phyloP scores from a whole-genome alignment of 352 stramenopile species.

The Phytophthora multivora region DNA sequence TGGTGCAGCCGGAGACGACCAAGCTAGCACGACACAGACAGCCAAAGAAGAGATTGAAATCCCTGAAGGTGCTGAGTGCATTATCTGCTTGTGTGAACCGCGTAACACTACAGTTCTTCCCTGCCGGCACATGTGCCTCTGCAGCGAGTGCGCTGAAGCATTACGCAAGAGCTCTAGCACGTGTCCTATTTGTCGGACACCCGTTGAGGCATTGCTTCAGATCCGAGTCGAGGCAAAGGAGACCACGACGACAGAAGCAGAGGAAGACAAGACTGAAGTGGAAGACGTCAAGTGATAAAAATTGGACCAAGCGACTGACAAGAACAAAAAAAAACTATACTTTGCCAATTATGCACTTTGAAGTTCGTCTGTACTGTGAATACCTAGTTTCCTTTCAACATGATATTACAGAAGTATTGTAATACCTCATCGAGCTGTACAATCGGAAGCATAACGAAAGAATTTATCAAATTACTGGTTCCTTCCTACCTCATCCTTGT shows the following conservation, averaged over 20 bases:
- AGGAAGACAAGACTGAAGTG: slow-evolving; percentile 28
- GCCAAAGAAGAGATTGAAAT: slow-evolving; percentile 63
- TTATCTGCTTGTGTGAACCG: slow-evolving; percentile 86
- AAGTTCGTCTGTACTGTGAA: too few relatives aligned
- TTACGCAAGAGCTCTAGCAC: slow-evolving; percentile 73
- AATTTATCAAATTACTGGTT: slow-evolving; percentile 46
- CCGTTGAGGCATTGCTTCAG: slow-evolving; percentile 76
- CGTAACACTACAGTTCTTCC: slow-evolving; percentile 85
- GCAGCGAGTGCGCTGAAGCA: slow-evolving; percentile 75
- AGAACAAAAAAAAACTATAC: not conserved
- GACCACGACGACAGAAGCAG: slow-evolving; percentile 18
- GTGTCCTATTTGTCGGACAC: slow-evolving; percentile 83
- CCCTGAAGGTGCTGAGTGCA: slow-evolving; percentile 82
- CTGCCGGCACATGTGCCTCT: slow-evolving; percentile 90
- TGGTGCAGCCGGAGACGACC: slow-evolving; percentile 24
- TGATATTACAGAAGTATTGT: too few relatives aligned
- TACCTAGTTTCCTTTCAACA: too few relatives aligned
- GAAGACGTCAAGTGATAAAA: slow-evolving; percentile 14
- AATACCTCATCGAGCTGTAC: too few relatives aligned
- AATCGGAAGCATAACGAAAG: slow-evolving; percentile 34
- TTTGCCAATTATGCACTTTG: too few relatives aligned
- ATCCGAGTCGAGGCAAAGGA: slow-evolving; percentile 72
- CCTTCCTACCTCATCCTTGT: slow-evolving; percentile 37
- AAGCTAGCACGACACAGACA: slow-evolving; percentile 30
- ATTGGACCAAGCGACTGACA: not conserved